Conservation (phyloP, 2,329 filamentous ascomycete species). For the Cladosporium sp. region DNA sequence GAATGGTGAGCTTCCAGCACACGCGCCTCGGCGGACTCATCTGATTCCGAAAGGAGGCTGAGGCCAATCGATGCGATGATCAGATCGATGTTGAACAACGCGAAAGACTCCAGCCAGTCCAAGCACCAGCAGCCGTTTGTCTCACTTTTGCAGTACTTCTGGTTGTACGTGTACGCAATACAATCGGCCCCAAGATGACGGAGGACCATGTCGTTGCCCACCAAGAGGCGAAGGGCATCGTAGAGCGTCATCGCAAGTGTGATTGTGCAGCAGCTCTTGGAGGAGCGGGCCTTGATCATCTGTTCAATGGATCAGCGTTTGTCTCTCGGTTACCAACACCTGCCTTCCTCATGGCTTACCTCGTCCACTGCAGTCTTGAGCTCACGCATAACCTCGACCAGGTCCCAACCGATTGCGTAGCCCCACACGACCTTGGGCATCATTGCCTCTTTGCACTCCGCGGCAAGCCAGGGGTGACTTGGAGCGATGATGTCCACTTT, state of each 20-base stretch:
- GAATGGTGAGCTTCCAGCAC: background rate
- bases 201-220: background rate
- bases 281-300: background rate
- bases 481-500: background rate
- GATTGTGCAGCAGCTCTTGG: background rate
- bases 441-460: background rate
- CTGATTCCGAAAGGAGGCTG: background rate
- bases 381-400: background rate
- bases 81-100: background rate
- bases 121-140: background rate
- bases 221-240: background rate
- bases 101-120: background rate
- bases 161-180: background rate
- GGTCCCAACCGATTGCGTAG: background rate
- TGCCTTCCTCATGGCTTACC: background rate
- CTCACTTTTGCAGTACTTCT: background rate
- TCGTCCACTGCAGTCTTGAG: background rate
- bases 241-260: background rate
- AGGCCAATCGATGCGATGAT: background rate
- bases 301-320: background rate
- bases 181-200: background rate
- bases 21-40: background rate
- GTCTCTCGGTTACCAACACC: background rate
- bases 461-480: background rate
- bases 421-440: slow-evolving; percentile 4